Evolutionary conservation across 2,329 filamentous ascomycete species (phyloP), one percentile per base, ranked within the genome.

Genomic region (Colletotrichum eremochloae): DNA sequence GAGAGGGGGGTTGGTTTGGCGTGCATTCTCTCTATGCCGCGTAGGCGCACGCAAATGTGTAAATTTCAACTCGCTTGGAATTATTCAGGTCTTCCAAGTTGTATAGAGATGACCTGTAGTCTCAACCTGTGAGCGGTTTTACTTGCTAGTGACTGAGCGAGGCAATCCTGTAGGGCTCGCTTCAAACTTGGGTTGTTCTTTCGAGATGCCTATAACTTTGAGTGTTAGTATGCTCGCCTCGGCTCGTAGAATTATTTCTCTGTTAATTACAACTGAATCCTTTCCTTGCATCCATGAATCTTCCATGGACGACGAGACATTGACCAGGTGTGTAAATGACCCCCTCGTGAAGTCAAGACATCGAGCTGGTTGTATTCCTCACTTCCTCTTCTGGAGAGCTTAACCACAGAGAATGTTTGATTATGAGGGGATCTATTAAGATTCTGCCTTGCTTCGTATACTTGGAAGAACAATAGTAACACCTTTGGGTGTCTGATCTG

Each of bases 361-460:
- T 31, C 50, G 14, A 33, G 6, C 15, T 53, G 29, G 50, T 15
- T 31, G 24, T 18, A 53, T 20, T 3, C 24, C 29, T 52, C 29
- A 31, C 0, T 3, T 4, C 44, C 14, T 15, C 14, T 18, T 44
- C 40, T 42, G 1, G 11, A 29, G 11, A 15, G 11, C 24, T 29
- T 14, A 31, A n/a, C n/a, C 15, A 15, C 24, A 29, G 12, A 15
- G 24, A 31, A 29, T 12, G 12, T 52, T 12, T 29, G 12, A 31
- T 1, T 8, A 8, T 8, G 1, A 31, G 15, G 6, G 8, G 50
- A 18, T 3, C 6, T 2, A n/a, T n/a, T n/a, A n/a, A n/a, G n/a
- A 52, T 18, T 1, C 12, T 52, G 5, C 2, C 4, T 24, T 31
- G 50, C 12, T 31, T 31, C 2, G 2, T 31, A 8, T 18, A 18